phyloP scores from a whole-genome alignment of 345 rosid genomes.

The Eucalyptus sideroxylon region DNA sequence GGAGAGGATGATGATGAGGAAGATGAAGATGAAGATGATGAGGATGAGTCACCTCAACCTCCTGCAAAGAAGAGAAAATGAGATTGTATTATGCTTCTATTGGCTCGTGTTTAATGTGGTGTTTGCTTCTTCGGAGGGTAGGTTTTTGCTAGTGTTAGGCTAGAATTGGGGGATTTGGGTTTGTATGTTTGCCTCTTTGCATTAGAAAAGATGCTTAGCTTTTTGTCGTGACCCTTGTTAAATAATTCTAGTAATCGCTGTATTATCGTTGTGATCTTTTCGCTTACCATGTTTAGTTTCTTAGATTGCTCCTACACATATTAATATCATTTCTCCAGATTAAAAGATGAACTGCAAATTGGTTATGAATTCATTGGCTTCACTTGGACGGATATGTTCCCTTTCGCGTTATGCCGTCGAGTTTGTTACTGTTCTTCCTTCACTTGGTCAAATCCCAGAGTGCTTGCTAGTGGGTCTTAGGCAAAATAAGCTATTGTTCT shows the following conservation, averaged over 20 bases:
- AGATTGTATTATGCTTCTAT: neutral
- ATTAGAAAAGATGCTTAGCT: neutral
- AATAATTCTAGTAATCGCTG: neutral
- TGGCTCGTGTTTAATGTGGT: neutral
- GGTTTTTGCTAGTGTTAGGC: neutral
- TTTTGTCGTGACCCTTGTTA: neutral
- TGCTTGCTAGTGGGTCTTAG: neutral
- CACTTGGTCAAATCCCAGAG: neutral
- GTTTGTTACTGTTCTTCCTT: neutral
- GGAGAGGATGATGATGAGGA: constrained; percentile 12
- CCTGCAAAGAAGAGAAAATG: constrained; percentile 56
- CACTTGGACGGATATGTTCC: neutral
- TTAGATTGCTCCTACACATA: neutral
- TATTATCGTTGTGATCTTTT: neutral
- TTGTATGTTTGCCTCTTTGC: neutral
- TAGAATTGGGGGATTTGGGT: neutral
- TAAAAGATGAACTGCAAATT: neutral
- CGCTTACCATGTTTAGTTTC: neutral
- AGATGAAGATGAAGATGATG: constrained; percentile 31
- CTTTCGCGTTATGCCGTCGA: neutral
- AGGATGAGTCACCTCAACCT: constrained; percentile 36
- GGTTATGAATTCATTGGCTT: neutral
- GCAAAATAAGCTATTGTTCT: neutral
- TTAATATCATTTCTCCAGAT: neutral
- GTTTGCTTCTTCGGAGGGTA: neutral